Percentiles rank a stretch among this genome's conserved stretches.
Evolutionary conservation across 306 rosid genomes (phyloP).

Genomic region (Vachellia pachyceras): DNA sequence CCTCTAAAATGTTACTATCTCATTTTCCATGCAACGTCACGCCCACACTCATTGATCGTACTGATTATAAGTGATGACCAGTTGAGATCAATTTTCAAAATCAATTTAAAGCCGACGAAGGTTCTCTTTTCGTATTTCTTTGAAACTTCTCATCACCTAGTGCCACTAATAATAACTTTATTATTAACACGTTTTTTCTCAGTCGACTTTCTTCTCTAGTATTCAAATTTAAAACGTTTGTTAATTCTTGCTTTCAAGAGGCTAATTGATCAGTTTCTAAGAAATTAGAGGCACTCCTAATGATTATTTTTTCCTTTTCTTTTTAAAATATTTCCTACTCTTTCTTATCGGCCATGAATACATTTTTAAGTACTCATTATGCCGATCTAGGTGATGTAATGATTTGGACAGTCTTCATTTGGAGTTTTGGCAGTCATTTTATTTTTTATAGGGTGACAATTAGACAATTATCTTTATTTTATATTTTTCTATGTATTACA

Average conservation of each 20-base stretch:
- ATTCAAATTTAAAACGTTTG: background rate
- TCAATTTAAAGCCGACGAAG: background rate
- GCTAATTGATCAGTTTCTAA: background rate
- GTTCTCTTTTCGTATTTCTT: background rate
- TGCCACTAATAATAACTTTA: background rate
- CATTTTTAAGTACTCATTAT: too few species aligned
- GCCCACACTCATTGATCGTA: background rate
- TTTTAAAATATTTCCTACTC: too few species aligned
- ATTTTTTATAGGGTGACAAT: too few species aligned
- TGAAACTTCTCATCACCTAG: background rate
- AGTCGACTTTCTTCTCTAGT: background rate
- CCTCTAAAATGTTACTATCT: background rate
- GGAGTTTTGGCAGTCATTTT: too few species aligned
- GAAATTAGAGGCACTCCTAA: background rate
- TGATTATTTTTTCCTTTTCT: background rate
- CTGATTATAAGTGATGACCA: background rate
- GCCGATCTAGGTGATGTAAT: too few species aligned
- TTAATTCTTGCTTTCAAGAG: background rate
- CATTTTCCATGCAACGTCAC: background rate
- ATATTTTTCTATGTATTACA: too few species aligned
- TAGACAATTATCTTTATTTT: background rate
- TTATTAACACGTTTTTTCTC: background rate
- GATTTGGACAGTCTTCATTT: too few species aligned
- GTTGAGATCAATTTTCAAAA: background rate
- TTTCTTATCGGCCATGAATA: too few species aligned